These are phyloP conservation scores for Citrus sp. DNA, from an alignment of 345 rosid species.

Conservation along the genomic window DNA sequence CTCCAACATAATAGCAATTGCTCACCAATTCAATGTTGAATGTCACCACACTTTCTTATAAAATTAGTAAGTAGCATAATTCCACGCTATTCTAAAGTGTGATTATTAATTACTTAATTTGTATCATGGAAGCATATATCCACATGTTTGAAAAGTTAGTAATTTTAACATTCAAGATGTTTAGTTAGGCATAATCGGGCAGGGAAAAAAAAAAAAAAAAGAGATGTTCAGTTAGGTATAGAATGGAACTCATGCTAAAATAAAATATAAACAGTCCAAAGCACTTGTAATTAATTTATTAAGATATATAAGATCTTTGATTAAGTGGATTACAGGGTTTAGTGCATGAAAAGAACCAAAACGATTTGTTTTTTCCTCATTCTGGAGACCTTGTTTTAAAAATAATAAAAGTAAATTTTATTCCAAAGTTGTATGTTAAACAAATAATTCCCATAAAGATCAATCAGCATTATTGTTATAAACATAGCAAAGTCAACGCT, in stretches of 20 bases:
- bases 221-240: slow-evolving; percentile 1
- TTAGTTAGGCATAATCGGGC: neutral
- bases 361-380: slow-evolving; percentile 29
- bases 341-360: slow-evolving; percentile 26
- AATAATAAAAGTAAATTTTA: neutral
- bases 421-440: neutral
- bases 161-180: neutral
- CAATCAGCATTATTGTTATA: neutral
- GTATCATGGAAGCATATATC: neutral
- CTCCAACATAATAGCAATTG: no score
- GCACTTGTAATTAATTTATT: neutral
- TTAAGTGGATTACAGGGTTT: slow-evolving; percentile 12
- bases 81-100: neutral
- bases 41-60: no score
- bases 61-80: neutral
- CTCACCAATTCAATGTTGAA: no score
- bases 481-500: no score
- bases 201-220: no score
- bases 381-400: slow-evolving; percentile 14
- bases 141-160: neutral
- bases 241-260: slow-evolving; percentile 19
- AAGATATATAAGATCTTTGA: neutral
- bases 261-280: neutral
- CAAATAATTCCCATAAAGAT: neutral
- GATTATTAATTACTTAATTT: neutral